Evolutionary conservation across 805 yeast genomes (phyloP), one percentile per base, ranked within the genome.

Genomic region (Wickerhamiella kurtzmanii): DNA sequence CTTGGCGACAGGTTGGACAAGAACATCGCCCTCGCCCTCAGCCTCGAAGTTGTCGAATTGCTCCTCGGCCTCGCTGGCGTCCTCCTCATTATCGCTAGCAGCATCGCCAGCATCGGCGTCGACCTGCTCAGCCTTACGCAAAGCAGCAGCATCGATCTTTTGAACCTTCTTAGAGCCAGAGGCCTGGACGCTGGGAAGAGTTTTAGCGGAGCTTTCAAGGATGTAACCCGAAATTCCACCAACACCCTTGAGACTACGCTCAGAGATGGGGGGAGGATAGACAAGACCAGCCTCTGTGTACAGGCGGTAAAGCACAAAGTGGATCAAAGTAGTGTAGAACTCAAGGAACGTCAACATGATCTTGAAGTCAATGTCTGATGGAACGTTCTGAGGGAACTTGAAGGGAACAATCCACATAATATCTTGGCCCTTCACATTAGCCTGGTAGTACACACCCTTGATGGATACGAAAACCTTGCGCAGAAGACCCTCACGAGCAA

Each of bases 271-370:
- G 48, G 98, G 98, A 38, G 98, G 98, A 64, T 88, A 92, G 28
- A 84, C 79, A 60, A 92, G 75, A 52, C 80, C 88, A 32, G 80
- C 72, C 56, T 87, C 97, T 19, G 82, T 76, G 70, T 86, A 92
- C 52, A 92, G 74, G 64, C 83, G 82, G 74, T 63, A 92, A 47
- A 89, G 71, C 19, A 82, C 88, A 62, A 92, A 92, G 61, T 87
- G 95, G 60, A 88, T 67, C 56, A 92, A 68, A 21, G 97, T 89
- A 17, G 95, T 80, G 69, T 92, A 92, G 66, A 92, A 88, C 68
- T 92, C 98, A 61, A 92, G 74, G 67, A 92, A 92, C 1, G 97
- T 89, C 60, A 86, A 72, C 98, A 92, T 92, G 70, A 92, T 86
- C 66, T 92, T 76, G 72, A 92, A 89, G 67, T 92, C 98, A 50